Conservation (phyloP, 257 asterid genomes). For the Nicotiana tabacum region DNA sequence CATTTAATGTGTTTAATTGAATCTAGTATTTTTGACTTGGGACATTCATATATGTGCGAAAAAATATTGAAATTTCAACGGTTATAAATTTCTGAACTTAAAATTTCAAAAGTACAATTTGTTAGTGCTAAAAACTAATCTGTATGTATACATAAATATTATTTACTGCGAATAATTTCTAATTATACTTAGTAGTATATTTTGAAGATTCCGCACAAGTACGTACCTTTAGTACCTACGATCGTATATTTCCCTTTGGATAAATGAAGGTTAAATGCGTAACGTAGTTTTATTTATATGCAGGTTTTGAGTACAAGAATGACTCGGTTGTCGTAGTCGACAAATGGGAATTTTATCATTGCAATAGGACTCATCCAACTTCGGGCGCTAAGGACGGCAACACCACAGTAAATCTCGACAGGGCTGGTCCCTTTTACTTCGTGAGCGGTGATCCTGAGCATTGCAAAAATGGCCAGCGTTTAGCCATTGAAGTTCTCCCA, state of each 20-base stretch:
- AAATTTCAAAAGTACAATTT: no score
- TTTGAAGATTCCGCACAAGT: neutral
- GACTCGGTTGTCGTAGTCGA: slow-evolving; percentile 60
- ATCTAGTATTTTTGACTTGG: no score
- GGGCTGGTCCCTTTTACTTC: slow-evolving; percentile 45
- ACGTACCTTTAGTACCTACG: no score
- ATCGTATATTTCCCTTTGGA: neutral
- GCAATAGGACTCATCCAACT: slow-evolving; percentile 49
- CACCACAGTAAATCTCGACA: slow-evolving; percentile 40
- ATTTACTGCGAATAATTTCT: no score
- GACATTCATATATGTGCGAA: no score
- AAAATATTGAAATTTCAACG: no score
- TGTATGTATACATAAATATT: no score
- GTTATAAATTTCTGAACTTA: no score
- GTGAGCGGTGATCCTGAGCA: slow-evolving; percentile 49
- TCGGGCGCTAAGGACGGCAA: slow-evolving; percentile 46
- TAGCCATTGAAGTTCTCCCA: slow-evolving; percentile 43
- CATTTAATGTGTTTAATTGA: no score
- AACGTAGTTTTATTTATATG: no score
- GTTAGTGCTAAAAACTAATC: no score
- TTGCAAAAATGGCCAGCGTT: slow-evolving; percentile 54
- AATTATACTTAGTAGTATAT: neutral
- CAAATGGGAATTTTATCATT: slow-evolving; percentile 73
- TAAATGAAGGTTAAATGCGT: neutral
- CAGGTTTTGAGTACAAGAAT: slow-evolving; percentile 68